Evolutionary conservation across 176 grass and related monocot genomes (phyloP).

Genomic region (Musa beccarii): DNA sequence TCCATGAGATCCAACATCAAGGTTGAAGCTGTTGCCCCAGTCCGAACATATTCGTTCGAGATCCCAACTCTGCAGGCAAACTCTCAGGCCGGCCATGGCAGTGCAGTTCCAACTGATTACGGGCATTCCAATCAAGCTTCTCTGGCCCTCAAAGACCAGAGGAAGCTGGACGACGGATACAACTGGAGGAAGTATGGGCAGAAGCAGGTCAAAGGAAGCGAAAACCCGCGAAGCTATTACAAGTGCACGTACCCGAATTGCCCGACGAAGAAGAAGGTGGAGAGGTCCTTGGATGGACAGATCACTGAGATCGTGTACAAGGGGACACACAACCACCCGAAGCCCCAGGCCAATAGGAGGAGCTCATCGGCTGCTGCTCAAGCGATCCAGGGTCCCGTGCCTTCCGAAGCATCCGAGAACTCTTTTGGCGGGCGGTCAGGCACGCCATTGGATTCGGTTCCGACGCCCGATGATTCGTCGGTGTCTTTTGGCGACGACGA

Average conservation of each 20-base stretch:
- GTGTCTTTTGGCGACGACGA: background rate
- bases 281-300: constrained; percentile 13
- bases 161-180: constrained; percentile 17
- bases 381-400: background rate
- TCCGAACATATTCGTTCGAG: background rate
- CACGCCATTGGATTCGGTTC: background rate
- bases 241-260: constrained; percentile 10
- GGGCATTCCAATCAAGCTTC: constrained; percentile 1
- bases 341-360: constrained; percentile 12
- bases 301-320: constrained; percentile 22
- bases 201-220: constrained; percentile 20
- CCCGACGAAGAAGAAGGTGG: constrained; percentile 18
- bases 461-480: background rate
- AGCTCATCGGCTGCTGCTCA: constrained; percentile 6
- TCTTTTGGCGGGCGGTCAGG: background rate
- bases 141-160: background rate
- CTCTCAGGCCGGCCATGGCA: background rate
- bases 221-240: constrained; percentile 20
- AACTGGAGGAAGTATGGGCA: constrained; percentile 25
- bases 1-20: constrained; percentile 6
- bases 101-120: background rate
- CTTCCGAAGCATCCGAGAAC: constrained; percentile 2
- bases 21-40: constrained; percentile 3
- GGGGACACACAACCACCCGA: constrained; percentile 17
- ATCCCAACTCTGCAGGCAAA: constrained; percentile 5